phyloP scores from a whole-genome alignment of 2,329 filamentous ascomycete genomes.

The Neofusicoccum ribis region DNA sequence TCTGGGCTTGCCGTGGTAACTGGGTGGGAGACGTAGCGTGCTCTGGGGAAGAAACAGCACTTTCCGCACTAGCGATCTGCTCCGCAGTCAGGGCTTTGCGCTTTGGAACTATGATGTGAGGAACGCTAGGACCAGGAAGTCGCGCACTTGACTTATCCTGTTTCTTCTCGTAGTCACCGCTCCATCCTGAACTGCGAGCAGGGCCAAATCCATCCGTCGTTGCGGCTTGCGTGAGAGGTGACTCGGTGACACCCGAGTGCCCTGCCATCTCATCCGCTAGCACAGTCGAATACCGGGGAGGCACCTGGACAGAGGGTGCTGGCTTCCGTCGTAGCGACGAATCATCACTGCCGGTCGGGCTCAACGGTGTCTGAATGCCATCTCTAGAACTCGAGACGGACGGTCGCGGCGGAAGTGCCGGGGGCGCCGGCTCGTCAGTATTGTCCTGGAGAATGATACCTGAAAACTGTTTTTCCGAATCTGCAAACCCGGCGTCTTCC shows the following conservation, averaged over 20 bases:
- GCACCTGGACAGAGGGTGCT: slow-evolving; percentile 41
- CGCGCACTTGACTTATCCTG: slow-evolving; percentile 26
- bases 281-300: slow-evolving; percentile 47
- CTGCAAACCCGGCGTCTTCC: slow-evolving; percentile 26
- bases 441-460: slow-evolving; percentile 47
- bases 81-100: slow-evolving; percentile 46
- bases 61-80: slow-evolving; percentile 41
- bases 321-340: slow-evolving; percentile 42
- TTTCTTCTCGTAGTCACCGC: slow-evolving; percentile 34
- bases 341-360: slow-evolving; percentile 18
- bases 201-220: slow-evolving; percentile 41
- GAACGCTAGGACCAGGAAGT: slow-evolving; percentile 33
- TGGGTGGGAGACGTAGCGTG: neutral
- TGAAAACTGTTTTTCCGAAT: slow-evolving; percentile 38
- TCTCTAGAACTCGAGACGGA: slow-evolving; percentile 6
- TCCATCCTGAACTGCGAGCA: slow-evolving; percentile 15
- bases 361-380: slow-evolving; percentile 4
- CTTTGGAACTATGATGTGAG: slow-evolving; percentile 41
- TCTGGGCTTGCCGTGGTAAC: neutral
- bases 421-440: slow-evolving; percentile 33
- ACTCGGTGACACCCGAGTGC: slow-evolving; percentile 29
- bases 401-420: slow-evolving; percentile 42
- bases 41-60: neutral
- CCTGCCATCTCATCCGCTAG: slow-evolving; percentile 38
- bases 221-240: slow-evolving; percentile 40